These are phyloP conservation scores for Lactifluus rugatus DNA, from an alignment of 768 basidiomycete species.

Conservation along the genomic window DNA sequence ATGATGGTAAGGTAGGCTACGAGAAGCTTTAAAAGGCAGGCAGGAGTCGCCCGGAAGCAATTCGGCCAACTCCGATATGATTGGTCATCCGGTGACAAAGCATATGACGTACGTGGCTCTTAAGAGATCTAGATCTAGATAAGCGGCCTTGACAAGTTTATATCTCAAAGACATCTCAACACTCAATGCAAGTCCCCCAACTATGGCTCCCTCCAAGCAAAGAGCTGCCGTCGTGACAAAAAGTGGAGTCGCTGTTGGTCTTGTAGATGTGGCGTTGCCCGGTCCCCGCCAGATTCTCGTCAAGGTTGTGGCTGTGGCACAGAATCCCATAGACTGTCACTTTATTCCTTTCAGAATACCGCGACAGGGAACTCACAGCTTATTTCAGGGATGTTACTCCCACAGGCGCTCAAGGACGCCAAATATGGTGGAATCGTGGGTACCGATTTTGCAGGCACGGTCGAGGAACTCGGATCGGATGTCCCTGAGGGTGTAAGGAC, in stretches of 20 bases:
- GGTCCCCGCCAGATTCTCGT: slow-evolving; percentile 9
- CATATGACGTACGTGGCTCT: neutral
- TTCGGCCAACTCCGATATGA: too few relatives aligned
- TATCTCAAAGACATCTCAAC: too few relatives aligned
- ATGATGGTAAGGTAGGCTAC: too few relatives aligned
- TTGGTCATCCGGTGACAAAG: too few relatives aligned
- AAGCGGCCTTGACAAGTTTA: too few relatives aligned
- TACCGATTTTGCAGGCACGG: slow-evolving; percentile 16
- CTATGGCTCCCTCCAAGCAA: slow-evolving; percentile 10
- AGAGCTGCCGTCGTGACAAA: neutral
- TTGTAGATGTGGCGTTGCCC: slow-evolving; percentile 3
- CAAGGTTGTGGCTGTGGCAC: slow-evolving; percentile 6
- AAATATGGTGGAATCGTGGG: slow-evolving; percentile 9
- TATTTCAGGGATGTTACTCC: neutral
- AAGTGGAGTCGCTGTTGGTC: neutral
- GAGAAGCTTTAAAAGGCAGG: too few relatives aligned
- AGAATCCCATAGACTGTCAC: slow-evolving; percentile 13
- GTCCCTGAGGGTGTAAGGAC: slow-evolving; percentile 11
- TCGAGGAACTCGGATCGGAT: slow-evolving; percentile 15
- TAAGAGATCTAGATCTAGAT: neutral
- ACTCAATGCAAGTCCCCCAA: neutral
- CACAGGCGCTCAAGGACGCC: neutral
- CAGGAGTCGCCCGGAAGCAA: too few relatives aligned
- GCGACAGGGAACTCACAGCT: neutral
- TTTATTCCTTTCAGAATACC: neutral